Evolutionary conservation across 2,329 filamentous ascomycete species (phyloP), one percentile per base, ranked within the genome.

Genomic region (Arthrobotrys musiformis): DNA sequence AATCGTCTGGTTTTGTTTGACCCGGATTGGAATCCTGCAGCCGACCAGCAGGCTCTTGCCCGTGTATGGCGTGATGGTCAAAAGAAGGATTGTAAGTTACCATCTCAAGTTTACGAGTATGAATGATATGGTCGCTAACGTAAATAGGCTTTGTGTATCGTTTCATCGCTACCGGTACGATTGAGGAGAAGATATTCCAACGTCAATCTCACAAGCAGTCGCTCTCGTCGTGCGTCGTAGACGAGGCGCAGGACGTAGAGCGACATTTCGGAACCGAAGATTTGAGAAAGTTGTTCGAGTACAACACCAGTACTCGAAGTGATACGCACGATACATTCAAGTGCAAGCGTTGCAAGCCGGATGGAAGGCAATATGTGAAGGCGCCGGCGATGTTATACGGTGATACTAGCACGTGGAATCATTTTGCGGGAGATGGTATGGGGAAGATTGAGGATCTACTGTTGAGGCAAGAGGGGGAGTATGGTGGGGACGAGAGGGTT

Each of bases 321-420:
- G 96, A 99, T 82, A 99, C 95, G 0, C 95, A 99, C 83, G 95
- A 98, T 82, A 98, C 94, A 0, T 98, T 99, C 87, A 98, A 97
- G 85, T 99, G 95, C 84, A 97, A 97, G 86, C 87, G 95, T 44
- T 99, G 95, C 84, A 92, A 91, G 81, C 73, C 73, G 11, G 93
- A 97, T 81, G 94, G 94, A 0, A 91, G 88, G 78, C 95, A 99
- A 84, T 89, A 88, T 79, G 89, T 97, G 82, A 98, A 97, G 83
- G 93, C 94, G 0, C 92, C 92, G 2, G 95, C 95, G 0, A 94
- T 98, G 91, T 85, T 99, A 76, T 99, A 99, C 82, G 95, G 95
- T 63, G 95, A 99, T 82, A 98, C 95, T 22, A 98, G 93, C 84
- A 94, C 93, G n/a, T 99, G 95, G 95, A 99, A 99, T 82, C 95